Evolutionary conservation across 2,329 filamentous ascomycete genomes (phyloP).

Genomic region (Neofusicoccum kwambonambiense): DNA sequence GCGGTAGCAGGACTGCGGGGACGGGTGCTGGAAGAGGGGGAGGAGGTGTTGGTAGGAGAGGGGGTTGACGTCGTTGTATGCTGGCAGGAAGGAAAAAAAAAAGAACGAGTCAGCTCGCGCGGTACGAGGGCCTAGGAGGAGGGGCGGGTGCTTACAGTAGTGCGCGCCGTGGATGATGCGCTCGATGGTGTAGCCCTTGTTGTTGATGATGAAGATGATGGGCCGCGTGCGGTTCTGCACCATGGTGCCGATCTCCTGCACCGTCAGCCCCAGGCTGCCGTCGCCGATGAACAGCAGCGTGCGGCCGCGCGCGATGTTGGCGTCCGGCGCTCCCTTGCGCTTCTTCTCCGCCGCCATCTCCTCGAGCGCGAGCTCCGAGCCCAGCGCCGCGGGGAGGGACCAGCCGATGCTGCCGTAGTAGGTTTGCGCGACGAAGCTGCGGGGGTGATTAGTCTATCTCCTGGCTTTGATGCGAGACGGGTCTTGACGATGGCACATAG

Average conservation of each 20-base stretch:
- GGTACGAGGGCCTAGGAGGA: too few species aligned
- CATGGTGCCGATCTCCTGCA: conserved; percentile 39
- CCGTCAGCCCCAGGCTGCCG: conserved; percentile 39
- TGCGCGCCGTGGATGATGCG: conserved; percentile 42
- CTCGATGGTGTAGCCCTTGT: conserved; percentile 42
- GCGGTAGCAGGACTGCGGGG: conserved; percentile 35
- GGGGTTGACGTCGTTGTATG: conserved; percentile 42
- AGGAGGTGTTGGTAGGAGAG: conserved; percentile 42
- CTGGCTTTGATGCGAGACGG: too few species aligned
- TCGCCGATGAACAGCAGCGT: conserved; percentile 50
- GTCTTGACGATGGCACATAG: too few species aligned
- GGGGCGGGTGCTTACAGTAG: conserved; percentile 25
- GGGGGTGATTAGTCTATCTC: background rate
- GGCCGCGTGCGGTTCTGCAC: conserved; percentile 33
- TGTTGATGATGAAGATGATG: conserved; percentile 38
- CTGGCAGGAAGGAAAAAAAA: conserved; percentile 21
- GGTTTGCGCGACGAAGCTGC: conserved; percentile 38
- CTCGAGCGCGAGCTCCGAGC: conserved; percentile 48
- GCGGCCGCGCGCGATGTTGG: conserved; percentile 26
- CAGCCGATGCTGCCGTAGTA: conserved; percentile 48
- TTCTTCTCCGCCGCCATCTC: conserved; percentile 32
- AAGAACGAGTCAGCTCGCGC: too few species aligned
- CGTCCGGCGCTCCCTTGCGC: background rate
- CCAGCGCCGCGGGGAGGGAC: conserved; percentile 43
- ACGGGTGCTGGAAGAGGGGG: conserved; percentile 39